These are phyloP conservation scores for Bolboschoenoplectus hybrid DNA, from an alignment of 202 grass and related monocot genomes.

Conservation along the genomic window DNA sequence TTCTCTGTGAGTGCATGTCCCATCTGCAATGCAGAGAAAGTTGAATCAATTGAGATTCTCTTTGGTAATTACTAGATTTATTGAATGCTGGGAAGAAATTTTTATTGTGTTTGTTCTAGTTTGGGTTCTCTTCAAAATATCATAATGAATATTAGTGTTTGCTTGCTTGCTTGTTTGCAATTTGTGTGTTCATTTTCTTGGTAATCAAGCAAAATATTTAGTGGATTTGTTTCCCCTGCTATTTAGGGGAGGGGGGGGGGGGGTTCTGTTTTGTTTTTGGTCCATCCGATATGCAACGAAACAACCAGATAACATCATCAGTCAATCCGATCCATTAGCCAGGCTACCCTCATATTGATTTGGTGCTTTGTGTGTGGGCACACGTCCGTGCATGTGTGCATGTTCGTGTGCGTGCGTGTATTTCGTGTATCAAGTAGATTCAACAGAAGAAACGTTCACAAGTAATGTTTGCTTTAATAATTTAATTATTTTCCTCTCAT, in stretches of 20 bases:
- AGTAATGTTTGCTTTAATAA: background rate
- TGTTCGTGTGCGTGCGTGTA: background rate
- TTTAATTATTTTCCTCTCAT: background rate
- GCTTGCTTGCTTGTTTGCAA: background rate
- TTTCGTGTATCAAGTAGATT: background rate
- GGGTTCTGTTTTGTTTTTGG: background rate
- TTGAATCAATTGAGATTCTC: conserved; percentile 3
- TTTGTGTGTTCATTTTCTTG: conserved; percentile 14
- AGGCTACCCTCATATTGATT: background rate
- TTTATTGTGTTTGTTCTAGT: background rate
- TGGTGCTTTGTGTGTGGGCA: background rate
- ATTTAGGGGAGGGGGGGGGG: background rate
- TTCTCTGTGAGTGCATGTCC: conserved; percentile 6
- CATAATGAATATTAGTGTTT: conserved; percentile 1
- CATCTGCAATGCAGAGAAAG: conserved; percentile 4
- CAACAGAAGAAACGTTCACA: background rate
- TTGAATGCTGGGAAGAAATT: background rate
- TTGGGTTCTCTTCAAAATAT: background rate
- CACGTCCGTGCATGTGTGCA: background rate
- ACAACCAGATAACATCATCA: background rate
- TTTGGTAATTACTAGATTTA: conserved; percentile 22
- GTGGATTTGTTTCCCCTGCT: background rate
- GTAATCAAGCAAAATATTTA: background rate
- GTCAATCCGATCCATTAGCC: background rate
- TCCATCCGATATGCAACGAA: background rate